Conservation (phyloP, 345 rosid genomes). For the Melaleuca quinquenervia region DNA sequence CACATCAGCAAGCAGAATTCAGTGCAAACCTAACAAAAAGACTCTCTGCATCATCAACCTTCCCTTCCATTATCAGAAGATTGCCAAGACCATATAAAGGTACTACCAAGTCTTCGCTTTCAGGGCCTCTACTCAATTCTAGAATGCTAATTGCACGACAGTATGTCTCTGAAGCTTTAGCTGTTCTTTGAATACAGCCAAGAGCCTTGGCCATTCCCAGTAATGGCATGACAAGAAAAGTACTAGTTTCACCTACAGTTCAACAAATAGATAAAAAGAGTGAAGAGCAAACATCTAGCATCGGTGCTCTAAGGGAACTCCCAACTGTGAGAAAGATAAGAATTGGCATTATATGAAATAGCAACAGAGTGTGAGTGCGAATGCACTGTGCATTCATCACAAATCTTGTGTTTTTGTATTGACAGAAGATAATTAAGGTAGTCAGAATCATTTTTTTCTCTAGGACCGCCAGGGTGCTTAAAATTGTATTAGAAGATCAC, state of each 20-base stretch:
- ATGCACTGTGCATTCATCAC: not conserved
- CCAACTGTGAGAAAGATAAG: not conserved
- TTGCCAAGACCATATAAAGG: constrained; percentile 65
- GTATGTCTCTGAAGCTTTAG: constrained; percentile 44
- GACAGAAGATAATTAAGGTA: not conserved
- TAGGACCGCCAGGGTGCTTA: not conserved
- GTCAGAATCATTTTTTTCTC: not conserved
- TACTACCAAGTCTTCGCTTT: constrained; percentile 64
- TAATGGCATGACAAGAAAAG: constrained; percentile 54
- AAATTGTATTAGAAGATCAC: not conserved
- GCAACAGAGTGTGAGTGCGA: not conserved
- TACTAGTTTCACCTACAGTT: constrained; percentile 38
- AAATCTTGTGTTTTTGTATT: not conserved
- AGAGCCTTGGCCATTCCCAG: constrained; percentile 78
- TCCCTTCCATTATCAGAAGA: constrained; percentile 68
- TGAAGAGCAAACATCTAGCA: not conserved
- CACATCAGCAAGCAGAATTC: not conserved
- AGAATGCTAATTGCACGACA: constrained; percentile 41
- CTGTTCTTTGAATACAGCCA: constrained; percentile 42
- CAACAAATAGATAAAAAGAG: not conserved
- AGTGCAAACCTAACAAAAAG: constrained; percentile 41
- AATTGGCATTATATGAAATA: not conserved
- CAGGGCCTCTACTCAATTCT: constrained; percentile 56
- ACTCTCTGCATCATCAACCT: constrained; percentile 47
- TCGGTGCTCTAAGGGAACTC: not conserved